phyloP scores from a whole-genome alignment of 2,329 filamentous ascomycete species.

The Metarhizium robertsii region DNA sequence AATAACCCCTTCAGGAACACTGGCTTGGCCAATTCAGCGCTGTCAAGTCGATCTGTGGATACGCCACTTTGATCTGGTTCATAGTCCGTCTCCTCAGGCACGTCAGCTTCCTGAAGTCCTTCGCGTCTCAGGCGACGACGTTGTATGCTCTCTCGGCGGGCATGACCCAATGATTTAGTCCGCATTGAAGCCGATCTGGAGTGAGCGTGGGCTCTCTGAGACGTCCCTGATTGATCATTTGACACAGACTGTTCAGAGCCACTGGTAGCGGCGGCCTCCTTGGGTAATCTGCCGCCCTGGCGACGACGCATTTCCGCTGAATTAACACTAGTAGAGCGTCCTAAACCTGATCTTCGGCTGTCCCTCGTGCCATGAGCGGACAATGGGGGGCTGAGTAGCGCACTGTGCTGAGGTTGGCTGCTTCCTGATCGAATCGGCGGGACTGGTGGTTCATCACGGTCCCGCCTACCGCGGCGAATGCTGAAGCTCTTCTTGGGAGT shows the following conservation, averaged over 20 bases:
- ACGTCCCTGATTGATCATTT: slow-evolving; percentile 41
- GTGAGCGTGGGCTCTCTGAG: slow-evolving; percentile 40
- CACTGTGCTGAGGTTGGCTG: slow-evolving; percentile 65
- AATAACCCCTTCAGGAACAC: slow-evolving; percentile 95
- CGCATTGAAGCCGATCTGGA: slow-evolving; percentile 57
- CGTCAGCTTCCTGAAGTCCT: slow-evolving; percentile 62
- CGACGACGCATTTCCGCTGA: slow-evolving; percentile 72
- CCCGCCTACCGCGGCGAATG: slow-evolving; percentile 52
- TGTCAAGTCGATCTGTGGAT: slow-evolving; percentile 52
- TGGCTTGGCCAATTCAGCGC: slow-evolving; percentile 77
- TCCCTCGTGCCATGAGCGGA: slow-evolving; percentile 47
- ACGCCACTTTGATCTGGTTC: slow-evolving; percentile 57
- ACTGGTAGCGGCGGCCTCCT: slow-evolving; percentile 65
- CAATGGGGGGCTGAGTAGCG: slow-evolving; percentile 65
- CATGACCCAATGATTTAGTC: slow-evolving; percentile 82
- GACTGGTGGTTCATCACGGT: slow-evolving; percentile 39
- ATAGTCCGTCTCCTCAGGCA: slow-evolving; percentile 84
- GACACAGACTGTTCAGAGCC: slow-evolving; percentile 67
- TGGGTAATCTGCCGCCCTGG: slow-evolving; percentile 34
- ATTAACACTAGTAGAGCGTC: slow-evolving; percentile 85
- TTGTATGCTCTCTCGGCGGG: slow-evolving; percentile 85
- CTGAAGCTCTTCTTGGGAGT: slow-evolving; percentile 81
- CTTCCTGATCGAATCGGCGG: slow-evolving; percentile 43
- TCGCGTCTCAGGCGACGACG: slow-evolving; percentile 68
- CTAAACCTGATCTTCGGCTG: slow-evolving; percentile 57